phyloP scores from a whole-genome alignment of 2,329 filamentous ascomycete species.

The Exophiala mesophila region DNA sequence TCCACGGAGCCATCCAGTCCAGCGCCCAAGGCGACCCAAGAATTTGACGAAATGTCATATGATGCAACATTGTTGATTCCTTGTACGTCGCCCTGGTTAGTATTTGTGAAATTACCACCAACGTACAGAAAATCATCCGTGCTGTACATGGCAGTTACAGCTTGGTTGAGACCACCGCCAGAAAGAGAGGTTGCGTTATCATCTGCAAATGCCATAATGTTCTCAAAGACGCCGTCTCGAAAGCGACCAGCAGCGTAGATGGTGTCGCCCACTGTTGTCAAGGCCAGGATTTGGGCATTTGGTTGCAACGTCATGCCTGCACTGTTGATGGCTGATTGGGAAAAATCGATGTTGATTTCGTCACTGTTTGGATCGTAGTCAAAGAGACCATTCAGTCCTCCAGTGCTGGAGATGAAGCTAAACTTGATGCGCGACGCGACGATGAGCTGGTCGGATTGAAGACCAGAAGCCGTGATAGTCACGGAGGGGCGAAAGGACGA shows the following conservation, averaged over 20 bases:
- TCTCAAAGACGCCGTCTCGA: conserved; percentile 60
- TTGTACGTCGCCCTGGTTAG: conserved; percentile 53
- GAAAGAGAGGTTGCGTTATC: conserved; percentile 58
- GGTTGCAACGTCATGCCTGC: conserved; percentile 66
- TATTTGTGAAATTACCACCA: conserved; percentile 79
- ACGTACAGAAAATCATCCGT: conserved; percentile 67
- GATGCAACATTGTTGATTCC: conserved; percentile 67
- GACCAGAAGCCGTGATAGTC: conserved; percentile 65
- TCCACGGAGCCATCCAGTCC: conserved; percentile 78
- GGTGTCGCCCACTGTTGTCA: conserved; percentile 60
- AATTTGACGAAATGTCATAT: conserved; percentile 63
- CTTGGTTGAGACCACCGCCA: conserved; percentile 71
- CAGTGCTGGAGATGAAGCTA: conserved; percentile 56
- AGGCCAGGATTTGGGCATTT: conserved; percentile 63
- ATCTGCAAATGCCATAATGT: conserved; percentile 70
- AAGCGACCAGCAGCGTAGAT: conserved; percentile 84
- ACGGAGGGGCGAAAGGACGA: conserved; percentile 72
- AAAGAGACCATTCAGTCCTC: conserved; percentile 81
- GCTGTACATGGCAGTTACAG: conserved; percentile 67
- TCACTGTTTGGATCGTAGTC: conserved; percentile 71
- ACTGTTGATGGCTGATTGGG: conserved; percentile 68
- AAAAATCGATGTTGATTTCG: conserved; percentile 56
- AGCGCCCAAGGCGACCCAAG: conserved; percentile 75
- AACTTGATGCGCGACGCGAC: conserved; percentile 90
- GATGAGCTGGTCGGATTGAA: conserved; percentile 61